Conservation (phyloP, 345 rosid species). For the Eucalyptus lansdowneana region DNA sequence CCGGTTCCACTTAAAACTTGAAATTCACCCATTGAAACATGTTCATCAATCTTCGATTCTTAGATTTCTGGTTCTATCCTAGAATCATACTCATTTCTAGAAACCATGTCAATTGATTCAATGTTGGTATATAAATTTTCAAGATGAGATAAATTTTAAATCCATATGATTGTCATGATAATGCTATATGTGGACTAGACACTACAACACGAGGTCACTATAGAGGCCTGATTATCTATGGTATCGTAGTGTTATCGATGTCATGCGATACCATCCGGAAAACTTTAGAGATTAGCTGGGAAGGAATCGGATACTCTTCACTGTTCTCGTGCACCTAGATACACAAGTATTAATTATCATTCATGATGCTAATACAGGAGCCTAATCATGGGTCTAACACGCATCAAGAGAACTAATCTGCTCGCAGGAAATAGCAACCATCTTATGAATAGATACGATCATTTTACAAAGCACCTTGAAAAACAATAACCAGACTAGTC, state of each 20-base stretch:
- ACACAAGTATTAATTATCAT: background rate
- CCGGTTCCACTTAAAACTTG: no score
- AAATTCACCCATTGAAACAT: no score
- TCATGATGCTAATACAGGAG: background rate
- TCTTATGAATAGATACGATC: background rate
- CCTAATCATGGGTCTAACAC: background rate
- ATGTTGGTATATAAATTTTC: background rate
- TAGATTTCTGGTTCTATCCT: no score
- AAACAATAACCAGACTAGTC: background rate
- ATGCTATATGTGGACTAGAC: background rate
- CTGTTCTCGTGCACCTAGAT: background rate
- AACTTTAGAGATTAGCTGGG: background rate
- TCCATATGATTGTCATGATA: background rate
- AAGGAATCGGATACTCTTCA: background rate
- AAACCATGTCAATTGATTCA: background rate
- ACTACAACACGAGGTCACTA: background rate
- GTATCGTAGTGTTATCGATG: background rate
- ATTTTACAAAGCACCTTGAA: background rate
- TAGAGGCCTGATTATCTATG: background rate
- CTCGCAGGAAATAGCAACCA: rapidly evolving
- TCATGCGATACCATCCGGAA: background rate
- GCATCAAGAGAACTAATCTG: background rate
- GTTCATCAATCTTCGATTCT: no score
- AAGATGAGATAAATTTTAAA: background rate
- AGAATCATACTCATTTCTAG: background rate